A percentile compares a stretch with the other conserved stretches of the same genome.
These are phyloP conservation scores for Erucastrum elatum DNA, from an alignment of 345 rosid genomes.

Conservation along the genomic window DNA sequence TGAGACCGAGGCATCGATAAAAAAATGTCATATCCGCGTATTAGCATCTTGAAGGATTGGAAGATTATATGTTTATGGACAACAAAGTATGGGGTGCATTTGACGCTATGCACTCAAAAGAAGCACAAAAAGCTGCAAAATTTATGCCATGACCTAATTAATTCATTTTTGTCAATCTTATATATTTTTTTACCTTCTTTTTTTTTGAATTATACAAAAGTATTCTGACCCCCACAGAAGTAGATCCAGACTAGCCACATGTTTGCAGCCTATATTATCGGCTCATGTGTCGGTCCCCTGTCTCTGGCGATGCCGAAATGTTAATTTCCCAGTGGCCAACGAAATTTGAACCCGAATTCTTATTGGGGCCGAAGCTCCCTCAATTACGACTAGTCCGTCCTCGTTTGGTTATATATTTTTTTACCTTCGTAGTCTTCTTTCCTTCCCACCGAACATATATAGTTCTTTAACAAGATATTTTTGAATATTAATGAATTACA, in stretches of 20 bases:
- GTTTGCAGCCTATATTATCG: too few relatives aligned
- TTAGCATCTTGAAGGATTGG: background rate
- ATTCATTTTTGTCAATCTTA: background rate
- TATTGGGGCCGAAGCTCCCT: too few relatives aligned
- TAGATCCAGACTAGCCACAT: too few relatives aligned
- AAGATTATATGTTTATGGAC: slow-evolving; percentile 28
- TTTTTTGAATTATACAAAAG: too few relatives aligned
- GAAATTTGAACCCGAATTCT: too few relatives aligned
- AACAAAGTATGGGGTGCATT: slow-evolving; percentile 33
- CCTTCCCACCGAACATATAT: background rate
- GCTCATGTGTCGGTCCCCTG: too few relatives aligned
- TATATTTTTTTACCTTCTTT: too few relatives aligned
- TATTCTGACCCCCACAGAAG: too few relatives aligned
- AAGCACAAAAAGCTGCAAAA: slow-evolving; percentile 37
- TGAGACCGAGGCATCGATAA: background rate
- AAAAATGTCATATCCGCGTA: background rate
- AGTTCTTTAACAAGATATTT: background rate
- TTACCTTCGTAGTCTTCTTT: background rate
- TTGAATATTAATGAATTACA: background rate
- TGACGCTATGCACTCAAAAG: slow-evolving; percentile 40
- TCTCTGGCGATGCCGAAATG: too few relatives aligned
- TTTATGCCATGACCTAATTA: slow-evolving; percentile 24
- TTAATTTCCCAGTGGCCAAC: too few relatives aligned
- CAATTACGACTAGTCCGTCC: too few relatives aligned
- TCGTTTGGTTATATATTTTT: too few relatives aligned